Evolutionary conservation across 2,329 filamentous ascomycete species (phyloP).

Genomic region (Talaromyces piceae): DNA sequence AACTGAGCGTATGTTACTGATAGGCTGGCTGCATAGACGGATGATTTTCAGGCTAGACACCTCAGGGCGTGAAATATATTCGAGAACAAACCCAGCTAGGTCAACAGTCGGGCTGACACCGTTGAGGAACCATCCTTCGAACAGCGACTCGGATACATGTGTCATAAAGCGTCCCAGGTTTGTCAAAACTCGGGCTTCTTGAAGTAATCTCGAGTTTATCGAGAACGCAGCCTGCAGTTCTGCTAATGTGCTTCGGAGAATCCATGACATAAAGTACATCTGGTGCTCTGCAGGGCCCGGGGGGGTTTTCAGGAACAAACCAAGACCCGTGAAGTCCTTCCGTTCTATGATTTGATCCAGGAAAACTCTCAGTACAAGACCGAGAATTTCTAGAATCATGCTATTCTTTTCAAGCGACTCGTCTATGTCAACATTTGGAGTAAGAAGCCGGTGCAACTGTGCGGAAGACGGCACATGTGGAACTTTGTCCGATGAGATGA

Average conservation of each 20-base stretch:
- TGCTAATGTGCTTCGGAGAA: constrained; percentile 67
- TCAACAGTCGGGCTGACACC: constrained; percentile 78
- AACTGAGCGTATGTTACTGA: constrained; percentile 65
- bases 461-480: constrained; percentile 53
- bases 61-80: constrained; percentile 82
- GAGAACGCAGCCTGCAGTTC: constrained; percentile 64
- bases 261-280: constrained; percentile 87
- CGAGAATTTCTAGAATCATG: constrained; percentile 67
- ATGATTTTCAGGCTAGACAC: constrained; percentile 76
- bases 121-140: constrained; percentile 93
- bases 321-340: constrained; percentile 86
- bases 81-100: constrained; percentile 74
- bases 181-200: constrained; percentile 74
- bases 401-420: constrained; percentile 52
- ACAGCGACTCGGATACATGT: constrained; percentile 82
- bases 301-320: constrained; percentile 77
- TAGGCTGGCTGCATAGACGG: constrained; percentile 79
- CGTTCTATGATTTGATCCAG: constrained; percentile 75
- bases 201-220: constrained; percentile 62
- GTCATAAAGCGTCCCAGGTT: constrained; percentile 76
- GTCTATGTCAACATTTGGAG: constrained; percentile 47
- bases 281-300: constrained; percentile 92
- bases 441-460: constrained; percentile 56
- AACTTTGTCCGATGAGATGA: constrained; percentile 65
- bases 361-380: constrained; percentile 72